These are phyloP conservation scores for Mycena amicta DNA, from an alignment of 768 basidiomycete species.

Conservation along the genomic window DNA sequence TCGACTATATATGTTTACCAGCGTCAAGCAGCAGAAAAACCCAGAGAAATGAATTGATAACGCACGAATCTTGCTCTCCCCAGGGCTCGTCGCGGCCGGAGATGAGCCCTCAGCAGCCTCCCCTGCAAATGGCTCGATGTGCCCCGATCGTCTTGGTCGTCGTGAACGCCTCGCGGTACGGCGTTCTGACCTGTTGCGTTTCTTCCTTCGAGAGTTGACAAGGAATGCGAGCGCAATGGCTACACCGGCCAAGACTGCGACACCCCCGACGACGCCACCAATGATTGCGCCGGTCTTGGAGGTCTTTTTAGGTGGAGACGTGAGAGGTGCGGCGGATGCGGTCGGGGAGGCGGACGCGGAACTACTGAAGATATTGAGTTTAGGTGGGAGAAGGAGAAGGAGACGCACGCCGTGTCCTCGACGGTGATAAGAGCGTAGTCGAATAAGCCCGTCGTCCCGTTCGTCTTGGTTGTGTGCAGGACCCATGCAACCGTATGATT, in stretches of 20 bases:
- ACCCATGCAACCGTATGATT: constrained; percentile 18
- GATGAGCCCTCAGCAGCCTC: neutral
- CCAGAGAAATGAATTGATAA: neutral
- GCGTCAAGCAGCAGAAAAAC: neutral
- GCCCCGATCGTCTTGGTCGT: too few relatives aligned
- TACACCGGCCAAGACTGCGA: neutral
- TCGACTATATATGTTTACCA: neutral
- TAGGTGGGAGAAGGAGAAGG: neutral
- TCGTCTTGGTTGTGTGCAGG: constrained; percentile 5
- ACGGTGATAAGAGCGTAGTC: constrained; percentile 17
- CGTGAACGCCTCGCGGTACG: too few relatives aligned
- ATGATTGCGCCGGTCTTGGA: constrained; percentile 4
- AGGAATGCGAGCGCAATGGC: neutral
- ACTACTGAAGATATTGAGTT: neutral
- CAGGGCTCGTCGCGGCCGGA: neutral
- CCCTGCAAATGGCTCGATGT: neutral
- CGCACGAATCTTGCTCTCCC: neutral
- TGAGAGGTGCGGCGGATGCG: neutral
- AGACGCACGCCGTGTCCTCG: neutral
- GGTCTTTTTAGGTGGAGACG: neutral
- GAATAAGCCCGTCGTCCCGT: constrained; percentile 11
- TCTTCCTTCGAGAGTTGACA: neutral
- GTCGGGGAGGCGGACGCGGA: neutral
- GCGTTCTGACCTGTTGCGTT: neutral
- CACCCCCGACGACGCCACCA: constrained; percentile 4